Base-by-base conservation (phyloP, 164 flowering plant genomes). In the Pachysandra terminalis region DNA sequence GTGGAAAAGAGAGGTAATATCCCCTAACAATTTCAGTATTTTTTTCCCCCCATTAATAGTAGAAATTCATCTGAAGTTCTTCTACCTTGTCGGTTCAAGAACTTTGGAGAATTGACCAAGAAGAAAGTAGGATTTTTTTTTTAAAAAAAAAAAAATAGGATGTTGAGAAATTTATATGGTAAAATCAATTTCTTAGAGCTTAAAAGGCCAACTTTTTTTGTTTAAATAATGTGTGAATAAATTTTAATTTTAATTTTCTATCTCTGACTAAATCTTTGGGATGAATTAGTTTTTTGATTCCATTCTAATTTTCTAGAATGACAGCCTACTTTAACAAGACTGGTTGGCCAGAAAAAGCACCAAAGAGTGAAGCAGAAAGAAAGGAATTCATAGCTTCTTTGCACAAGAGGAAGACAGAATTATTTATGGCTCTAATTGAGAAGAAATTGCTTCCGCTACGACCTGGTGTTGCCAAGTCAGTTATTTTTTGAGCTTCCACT, bases 371-470 rank as follows among this genome's bases (percentile, higher is more conserved):
- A 51, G 86, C 77, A 67, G 96, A 91, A 73, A 86, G 98, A 66
- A 87, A 87, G 78, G 80, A 85, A 21, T 91, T 90, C 68, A 80
- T 95, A 68, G 98, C 97, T 64, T 80, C 87, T 32, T 91, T 95
- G 73, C 97, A 95, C 84, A 95, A 91, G 80, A 71, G 86, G 67
- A 95, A 95, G 77, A 95, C 98, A 2, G 90, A 86, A 61, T 65
- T 95, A 70, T 91, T 95, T 75, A 91, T 95, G 98, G 91, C 73
- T 53, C 96, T 95, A 56, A 90, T 95, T 71, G 97, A 95, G 87
- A 91, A 95, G 71, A 86, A 86, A 76, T 77, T 91, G 80, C 85
- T 95, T 65, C 98, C 97, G 59, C 94, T 95, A 71, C 87, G 98
- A 19, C 98, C 98, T 16, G 96, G 98, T 56, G 97, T 95, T 65